These are phyloP conservation scores for Hyparrhenia diplandra DNA, from an alignment of 176 grass and related monocot species.

Conservation along the genomic window DNA sequence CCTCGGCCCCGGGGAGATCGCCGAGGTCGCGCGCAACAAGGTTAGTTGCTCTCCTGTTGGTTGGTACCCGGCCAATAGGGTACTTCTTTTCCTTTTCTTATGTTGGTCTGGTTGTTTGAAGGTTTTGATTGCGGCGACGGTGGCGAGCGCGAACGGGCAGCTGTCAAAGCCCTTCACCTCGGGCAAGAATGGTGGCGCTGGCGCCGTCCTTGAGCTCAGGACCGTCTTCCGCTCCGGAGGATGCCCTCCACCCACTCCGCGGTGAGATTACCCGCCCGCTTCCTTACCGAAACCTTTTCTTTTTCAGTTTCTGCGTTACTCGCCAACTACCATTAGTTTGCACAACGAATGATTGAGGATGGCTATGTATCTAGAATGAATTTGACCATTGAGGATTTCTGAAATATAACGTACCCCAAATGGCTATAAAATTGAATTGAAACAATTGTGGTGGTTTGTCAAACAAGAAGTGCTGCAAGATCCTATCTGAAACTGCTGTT, in stretches of 20 bases:
- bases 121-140: constrained; percentile 72
- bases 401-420: neutral
- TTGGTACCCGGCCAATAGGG: neutral
- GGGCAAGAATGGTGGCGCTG: constrained; percentile 25
- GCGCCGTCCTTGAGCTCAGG: constrained; percentile 40
- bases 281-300: neutral
- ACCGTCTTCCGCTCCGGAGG: constrained; percentile 50
- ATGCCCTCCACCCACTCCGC: constrained; percentile 96
- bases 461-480: neutral
- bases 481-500: neutral
- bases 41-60: constrained; percentile 5
- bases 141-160: constrained; percentile 53
- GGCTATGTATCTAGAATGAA: neutral
- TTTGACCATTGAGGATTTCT: neutral
- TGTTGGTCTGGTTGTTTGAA: constrained; percentile 8
- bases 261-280: constrained; percentile 16
- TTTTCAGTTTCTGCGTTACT: neutral
- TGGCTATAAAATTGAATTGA: neutral
- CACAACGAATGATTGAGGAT: neutral
- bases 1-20: constrained; percentile 50
- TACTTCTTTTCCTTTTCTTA: neutral
- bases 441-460: neutral
- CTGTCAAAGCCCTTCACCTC: constrained; percentile 74
- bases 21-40: constrained; percentile 66
- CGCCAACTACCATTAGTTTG: neutral